Conservation (phyloP, 2,329 filamentous ascomycete genomes). For the Coniella lustricola region DNA sequence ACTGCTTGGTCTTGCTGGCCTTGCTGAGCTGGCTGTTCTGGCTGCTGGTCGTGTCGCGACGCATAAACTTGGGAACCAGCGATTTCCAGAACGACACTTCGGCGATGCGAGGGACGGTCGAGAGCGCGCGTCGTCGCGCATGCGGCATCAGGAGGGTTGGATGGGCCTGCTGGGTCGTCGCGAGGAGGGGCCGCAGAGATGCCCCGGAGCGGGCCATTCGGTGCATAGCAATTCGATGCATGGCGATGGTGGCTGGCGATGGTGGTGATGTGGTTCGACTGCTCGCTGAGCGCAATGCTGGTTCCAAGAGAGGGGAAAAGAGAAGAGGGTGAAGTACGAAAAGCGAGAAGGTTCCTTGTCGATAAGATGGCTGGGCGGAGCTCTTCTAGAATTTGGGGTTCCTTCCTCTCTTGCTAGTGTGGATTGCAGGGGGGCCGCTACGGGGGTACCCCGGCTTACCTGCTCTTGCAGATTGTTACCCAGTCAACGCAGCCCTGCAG, state of each 20-base stretch:
- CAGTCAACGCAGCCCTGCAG: conserved; percentile 17
- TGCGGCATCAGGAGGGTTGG: neutral
- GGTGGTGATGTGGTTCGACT: neutral
- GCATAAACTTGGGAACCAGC: conserved; percentile 61
- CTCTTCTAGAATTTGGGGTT: no score
- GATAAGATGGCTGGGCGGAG: neutral
- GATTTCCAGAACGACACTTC: conserved; percentile 58
- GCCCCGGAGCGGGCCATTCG: neutral
- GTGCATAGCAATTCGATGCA: conserved; percentile 9
- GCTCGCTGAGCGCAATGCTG: no score
- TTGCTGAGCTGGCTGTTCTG: no score
- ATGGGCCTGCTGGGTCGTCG: neutral
- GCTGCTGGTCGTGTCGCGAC: conserved; percentile 30
- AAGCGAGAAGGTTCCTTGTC: neutral
- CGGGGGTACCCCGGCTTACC: no score
- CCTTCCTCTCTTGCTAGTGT: neutral
- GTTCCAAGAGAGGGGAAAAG: neutral
- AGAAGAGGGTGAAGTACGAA: neutral
- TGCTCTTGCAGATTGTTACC: conserved; percentile 14
- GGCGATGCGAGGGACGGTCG: conserved; percentile 23
- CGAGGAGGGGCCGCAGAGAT: neutral
- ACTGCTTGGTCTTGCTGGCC: conserved; percentile 29
- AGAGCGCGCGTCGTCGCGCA: conserved; percentile 13
- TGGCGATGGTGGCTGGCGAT: neutral
- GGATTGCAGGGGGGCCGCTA: neutral